phyloP scores from a whole-genome alignment of 352 stramenopile species.

The Phytophthora hybrid region DNA sequence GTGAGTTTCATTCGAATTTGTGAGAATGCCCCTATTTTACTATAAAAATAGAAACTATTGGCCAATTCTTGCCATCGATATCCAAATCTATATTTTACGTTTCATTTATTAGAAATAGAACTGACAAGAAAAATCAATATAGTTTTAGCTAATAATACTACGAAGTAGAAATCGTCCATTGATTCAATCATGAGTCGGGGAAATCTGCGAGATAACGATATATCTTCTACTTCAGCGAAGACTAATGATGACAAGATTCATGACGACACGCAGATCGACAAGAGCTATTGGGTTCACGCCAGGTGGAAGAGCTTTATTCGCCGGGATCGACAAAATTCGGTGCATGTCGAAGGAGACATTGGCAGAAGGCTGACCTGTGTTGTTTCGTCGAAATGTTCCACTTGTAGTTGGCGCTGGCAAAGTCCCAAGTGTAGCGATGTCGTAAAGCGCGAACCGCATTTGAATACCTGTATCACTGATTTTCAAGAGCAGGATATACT shows the following conservation, averaged over 20 bases:
- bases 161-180: too few species aligned
- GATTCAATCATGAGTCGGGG: too few species aligned
- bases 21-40: too few species aligned
- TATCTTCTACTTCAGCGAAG: background rate
- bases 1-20: too few species aligned
- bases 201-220: too few species aligned
- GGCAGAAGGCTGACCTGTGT: conserved; percentile 3
- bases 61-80: too few species aligned
- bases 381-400: conserved; percentile 9
- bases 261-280: background rate
- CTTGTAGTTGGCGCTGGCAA: conserved; percentile 9
- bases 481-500: conserved; percentile 29
- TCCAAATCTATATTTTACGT: too few species aligned
- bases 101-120: too few species aligned
- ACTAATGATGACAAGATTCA: background rate
- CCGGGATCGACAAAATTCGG: background rate
- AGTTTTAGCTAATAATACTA: too few species aligned
- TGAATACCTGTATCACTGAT: conserved; percentile 3
- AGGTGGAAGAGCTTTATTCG: background rate
- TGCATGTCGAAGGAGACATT: conserved; percentile 20
- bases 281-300: background rate
- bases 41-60: too few species aligned
- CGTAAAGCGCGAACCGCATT: conserved; percentile 13
- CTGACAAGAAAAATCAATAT: too few species aligned
- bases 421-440: background rate